Base-by-base conservation (phyloP, 2,329 filamentous ascomycete genomes). In the Zymoseptoria brevis region DNA sequence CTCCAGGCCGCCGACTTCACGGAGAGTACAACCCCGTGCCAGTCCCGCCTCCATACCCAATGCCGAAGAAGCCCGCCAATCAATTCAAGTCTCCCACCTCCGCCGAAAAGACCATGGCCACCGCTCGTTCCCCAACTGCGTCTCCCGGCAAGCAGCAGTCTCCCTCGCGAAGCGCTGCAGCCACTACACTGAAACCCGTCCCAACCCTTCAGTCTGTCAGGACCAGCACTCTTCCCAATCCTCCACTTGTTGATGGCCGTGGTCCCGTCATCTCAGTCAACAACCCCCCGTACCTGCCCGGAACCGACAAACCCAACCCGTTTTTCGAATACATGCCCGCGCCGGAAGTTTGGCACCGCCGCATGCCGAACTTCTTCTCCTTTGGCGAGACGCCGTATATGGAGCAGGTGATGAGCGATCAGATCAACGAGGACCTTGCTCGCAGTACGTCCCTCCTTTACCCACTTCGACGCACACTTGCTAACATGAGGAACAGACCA, bases 321-420 rank as follows among this genome's bases (percentile, higher is more conserved):
- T 71, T 70, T 62, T 66, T 63, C 59, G 66, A 69, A 53, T 63
- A 59, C 13, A 62, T 72, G 60, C 69, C 70, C 4, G 62, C 58
- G 3, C 57, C 63, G 0, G 69, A 71, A 48, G 56, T 68, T 45
- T 72, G 70, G 69, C 65, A 71, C 54, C 62, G 68, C 19, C 62
- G 65, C 24, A 69, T 70, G 64, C 66, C 68, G 26, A 60, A 64
- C 2, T 63, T 58, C 54, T 72, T 72, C 55, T 64, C 67, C 5
- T 72, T 71, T 26, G 69, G 69, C 26, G 70, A 72, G 59, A 72
- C 69, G 49, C 66, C 66, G 30, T 64, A 62, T 41, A 68, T 69
- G 64, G 65, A 68, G 60, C 53, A 61, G 51, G 55, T 62, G 21
- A 57, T 66, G 49, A 69, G 69, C 50, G 58, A 61, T 50, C 63